Evolutionary conservation across 805 yeast species (phyloP), one percentile per base, ranked within the genome.

Genomic region (Starmerella sirachaensis): DNA sequence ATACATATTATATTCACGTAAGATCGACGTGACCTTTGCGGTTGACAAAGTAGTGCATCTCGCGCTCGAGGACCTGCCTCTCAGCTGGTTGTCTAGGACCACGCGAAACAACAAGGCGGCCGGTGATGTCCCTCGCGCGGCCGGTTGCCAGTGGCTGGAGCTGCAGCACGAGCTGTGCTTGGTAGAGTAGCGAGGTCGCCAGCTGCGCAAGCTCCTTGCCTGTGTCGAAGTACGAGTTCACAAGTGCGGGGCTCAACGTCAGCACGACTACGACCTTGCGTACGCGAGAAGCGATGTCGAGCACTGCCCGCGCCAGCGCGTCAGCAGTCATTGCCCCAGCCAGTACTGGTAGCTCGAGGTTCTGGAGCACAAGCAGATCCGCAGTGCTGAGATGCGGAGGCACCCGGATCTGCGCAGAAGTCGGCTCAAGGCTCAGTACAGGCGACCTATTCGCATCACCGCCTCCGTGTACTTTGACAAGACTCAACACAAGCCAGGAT

Each of bases 41-140:
- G 17, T 33, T 36, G 8, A 46, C 40, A 17, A 22, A 29, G 35
- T 38, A 46, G 31, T 42, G 36, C 20, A 41, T 23, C 16, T 42
- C 48, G 16, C 43, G 35, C 29, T 31, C 42, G 9, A 27, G 29
- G 9, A 38, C 48, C 17, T 18, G 11, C 9, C 29, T 16, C 10
- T 20, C 17, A 4, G 29, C n/a, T 10, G 11, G 11, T 3, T 19
- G 16, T 10, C 25, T 31, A 6, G 74, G 62, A 0, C 94, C 94
- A 34, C 60, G 61, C 0, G 76, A 58, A 0, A 84, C 65, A 0
- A 70, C 63, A 28, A 84, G 52, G 4, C 76, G 65, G 1, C 94
- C 94, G 0, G 93, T 78, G 2, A 81, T 70, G 53, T 84, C 94
- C 31, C 70, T 72, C 0, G 94, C 93, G 48, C 83, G 65, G 0